phyloP scores from a whole-genome alignment of 305 asterid species.

The Fraxinus angustifolia region DNA sequence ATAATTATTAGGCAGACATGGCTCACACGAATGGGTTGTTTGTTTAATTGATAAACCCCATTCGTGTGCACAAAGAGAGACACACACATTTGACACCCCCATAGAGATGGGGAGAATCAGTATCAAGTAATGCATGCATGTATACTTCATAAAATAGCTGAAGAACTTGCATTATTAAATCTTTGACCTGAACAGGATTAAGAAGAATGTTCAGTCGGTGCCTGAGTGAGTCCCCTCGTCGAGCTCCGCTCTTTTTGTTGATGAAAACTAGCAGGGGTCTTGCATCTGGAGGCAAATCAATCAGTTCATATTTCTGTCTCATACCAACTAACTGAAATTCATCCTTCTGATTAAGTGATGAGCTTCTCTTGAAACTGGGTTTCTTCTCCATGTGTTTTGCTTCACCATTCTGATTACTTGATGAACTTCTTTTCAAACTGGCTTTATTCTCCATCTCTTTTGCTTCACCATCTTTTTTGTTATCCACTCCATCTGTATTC shows the following conservation, averaged over 20 bases:
- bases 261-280: slow-evolving; percentile 85
- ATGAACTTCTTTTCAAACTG: slow-evolving; percentile 63
- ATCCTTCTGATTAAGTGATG: slow-evolving; percentile 61
- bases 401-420: slow-evolving; percentile 52
- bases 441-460: slow-evolving; percentile 48
- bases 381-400: slow-evolving; percentile 43
- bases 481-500: slow-evolving; percentile 44
- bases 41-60: slow-evolving; percentile 11
- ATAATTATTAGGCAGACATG: background rate
- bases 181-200: slow-evolving; percentile 89
- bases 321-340: slow-evolving; percentile 45
- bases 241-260: slow-evolving; percentile 98
- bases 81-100: background rate
- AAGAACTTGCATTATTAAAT: slow-evolving; percentile 12
- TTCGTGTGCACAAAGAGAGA: background rate
- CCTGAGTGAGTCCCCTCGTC: slow-evolving; percentile 77
- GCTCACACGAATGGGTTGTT: slow-evolving; percentile 11
- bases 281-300: slow-evolving; percentile 86
- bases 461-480: slow-evolving; percentile 39
- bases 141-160: slow-evolving; percentile 16
- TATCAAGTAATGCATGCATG: slow-evolving; percentile 5
- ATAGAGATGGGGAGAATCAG: background rate
- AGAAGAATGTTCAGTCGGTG: slow-evolving; percentile 76
- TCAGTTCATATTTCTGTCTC: slow-evolving; percentile 72
- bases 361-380: slow-evolving; percentile 62